Evolutionary conservation across 2,329 filamentous ascomycete genomes (phyloP).

Genomic region (Phialophora macrospora): DNA sequence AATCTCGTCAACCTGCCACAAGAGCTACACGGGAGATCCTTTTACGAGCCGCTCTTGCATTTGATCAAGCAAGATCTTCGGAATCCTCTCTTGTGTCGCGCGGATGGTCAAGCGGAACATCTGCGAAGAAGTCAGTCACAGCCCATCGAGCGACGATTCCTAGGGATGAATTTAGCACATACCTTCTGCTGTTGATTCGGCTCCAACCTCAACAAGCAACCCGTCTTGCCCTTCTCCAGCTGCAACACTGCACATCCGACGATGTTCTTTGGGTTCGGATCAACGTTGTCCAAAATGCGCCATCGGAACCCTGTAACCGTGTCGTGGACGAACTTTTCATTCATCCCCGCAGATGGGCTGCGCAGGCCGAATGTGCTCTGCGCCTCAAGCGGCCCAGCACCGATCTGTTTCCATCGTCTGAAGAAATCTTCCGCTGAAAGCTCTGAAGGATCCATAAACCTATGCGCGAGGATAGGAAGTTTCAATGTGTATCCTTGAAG

Average conservation of each 20-base stretch:
- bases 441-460: conserved; percentile 94
- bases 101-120: conserved; percentile 95
- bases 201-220: conserved; percentile 89
- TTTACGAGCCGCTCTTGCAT: conserved; percentile 83
- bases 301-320: conserved; percentile 81
- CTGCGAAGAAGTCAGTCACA: conserved; percentile 54
- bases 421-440: conserved; percentile 93
- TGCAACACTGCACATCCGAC: conserved; percentile 86
- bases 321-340: conserved; percentile 70
- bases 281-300: conserved; percentile 82
- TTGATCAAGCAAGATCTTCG: conserved; percentile 75
- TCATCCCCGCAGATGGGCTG: conserved; percentile 67
- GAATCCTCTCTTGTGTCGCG: conserved; percentile 89
- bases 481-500: conserved; percentile 91
- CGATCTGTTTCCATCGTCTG: conserved; percentile 99
- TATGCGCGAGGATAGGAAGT: conserved; percentile 84
- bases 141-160: not conserved
- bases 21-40: conserved; percentile 43
- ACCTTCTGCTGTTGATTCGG: conserved; percentile 93
- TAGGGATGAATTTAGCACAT: conserved; percentile 48
- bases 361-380: conserved; percentile 74
- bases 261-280: conserved; percentile 91
- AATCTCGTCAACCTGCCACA: conserved; percentile 2
- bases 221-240: conserved; percentile 82
- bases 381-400: conserved; percentile 81